Evolutionary conservation across 2,329 filamentous ascomycete species (phyloP).

Genomic region (Fusarium sp.): DNA sequence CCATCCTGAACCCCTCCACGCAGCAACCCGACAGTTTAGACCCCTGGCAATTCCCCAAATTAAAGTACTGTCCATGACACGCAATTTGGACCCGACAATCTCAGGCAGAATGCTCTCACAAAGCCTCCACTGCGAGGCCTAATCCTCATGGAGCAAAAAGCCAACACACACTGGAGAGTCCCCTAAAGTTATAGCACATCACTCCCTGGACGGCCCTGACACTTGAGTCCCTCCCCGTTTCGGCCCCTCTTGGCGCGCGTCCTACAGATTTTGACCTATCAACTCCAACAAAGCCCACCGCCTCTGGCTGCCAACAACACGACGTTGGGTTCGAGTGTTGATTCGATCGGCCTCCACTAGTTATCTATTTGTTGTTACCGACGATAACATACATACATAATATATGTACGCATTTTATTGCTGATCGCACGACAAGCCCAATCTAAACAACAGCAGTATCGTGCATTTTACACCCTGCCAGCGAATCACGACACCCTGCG

Average conservation of each 20-base stretch:
- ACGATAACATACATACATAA: conserved; percentile 11
- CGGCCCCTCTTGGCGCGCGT: conserved; percentile 40
- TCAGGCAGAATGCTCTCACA: conserved; percentile 1
- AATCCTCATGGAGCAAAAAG: conserved; percentile 16
- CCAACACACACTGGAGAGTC: conserved; percentile 21
- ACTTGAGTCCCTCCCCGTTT: conserved; percentile 25
- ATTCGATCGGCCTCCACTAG: conserved; percentile 3
- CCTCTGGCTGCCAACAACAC: conserved; percentile 39
- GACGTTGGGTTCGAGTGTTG: conserved; percentile 22
- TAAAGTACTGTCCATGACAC: conserved; percentile 7
- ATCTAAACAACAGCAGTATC: conserved; percentile 29
- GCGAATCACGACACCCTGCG: conserved; percentile 31
- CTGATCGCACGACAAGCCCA: conserved; percentile 39
- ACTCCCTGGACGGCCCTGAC: conserved; percentile 18
- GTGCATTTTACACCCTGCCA: conserved; percentile 37
- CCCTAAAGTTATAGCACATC: conserved; percentile 34
- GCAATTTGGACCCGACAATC: conserved; percentile 8
- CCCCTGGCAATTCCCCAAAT: conserved; percentile 26
- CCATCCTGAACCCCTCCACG: conserved; percentile 30
- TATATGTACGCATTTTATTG: conserved; percentile 32
- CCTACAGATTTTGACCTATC: conserved; percentile 42
- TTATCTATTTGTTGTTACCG: conserved; percentile 36
- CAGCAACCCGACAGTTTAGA: conserved; percentile 13
- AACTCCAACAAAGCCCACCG: conserved; percentile 44
- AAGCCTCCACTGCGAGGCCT: conserved; percentile 8